Evolutionary conservation across 2,329 filamentous ascomycete genomes (phyloP).

Genomic region (Fragosphaeria purpurea): DNA sequence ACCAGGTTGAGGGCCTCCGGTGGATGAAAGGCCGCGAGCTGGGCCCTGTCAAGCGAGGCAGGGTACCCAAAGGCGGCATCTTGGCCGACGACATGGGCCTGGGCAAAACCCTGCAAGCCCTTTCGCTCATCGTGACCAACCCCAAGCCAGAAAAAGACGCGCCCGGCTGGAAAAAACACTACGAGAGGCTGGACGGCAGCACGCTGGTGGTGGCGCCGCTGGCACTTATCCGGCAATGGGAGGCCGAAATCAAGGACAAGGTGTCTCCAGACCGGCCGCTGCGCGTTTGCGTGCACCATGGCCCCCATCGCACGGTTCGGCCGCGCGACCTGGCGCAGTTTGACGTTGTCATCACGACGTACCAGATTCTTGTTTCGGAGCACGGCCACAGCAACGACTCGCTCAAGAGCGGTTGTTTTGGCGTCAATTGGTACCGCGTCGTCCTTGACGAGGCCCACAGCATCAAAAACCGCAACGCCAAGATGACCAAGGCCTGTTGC

Average conservation of each 20-base stretch:
- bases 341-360: constrained; percentile 95
- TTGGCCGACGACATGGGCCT: constrained; percentile 96
- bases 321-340: constrained; percentile 69
- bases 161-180: constrained; percentile 57
- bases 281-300: constrained; percentile 84
- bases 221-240: constrained; percentile 95
- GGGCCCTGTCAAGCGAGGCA: constrained; percentile 71
- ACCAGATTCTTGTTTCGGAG: constrained; percentile 89
- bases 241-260: constrained; percentile 80
- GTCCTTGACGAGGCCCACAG: constrained; percentile 96
- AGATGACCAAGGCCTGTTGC: constrained; percentile 86
- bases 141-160: constrained; percentile 52
- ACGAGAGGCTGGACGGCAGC: constrained; percentile 58
- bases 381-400: constrained; percentile 60
- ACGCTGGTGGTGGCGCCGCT: constrained; percentile 90
- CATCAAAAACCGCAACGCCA: constrained; percentile 96
- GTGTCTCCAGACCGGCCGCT: constrained; percentile 57
- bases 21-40: constrained; percentile 96
- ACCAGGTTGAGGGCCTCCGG: constrained; percentile 85
- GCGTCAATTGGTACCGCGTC: constrained; percentile 86
- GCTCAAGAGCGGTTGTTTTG: constrained; percentile 74
- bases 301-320: constrained; percentile 71
- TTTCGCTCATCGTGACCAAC: constrained; percentile 79
- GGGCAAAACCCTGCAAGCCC: constrained; percentile 91
- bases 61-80: constrained; percentile 82